Evolutionary conservation across 2,329 filamentous ascomycete species (phyloP).

Genomic region (Furcasterigmium sp.): DNA sequence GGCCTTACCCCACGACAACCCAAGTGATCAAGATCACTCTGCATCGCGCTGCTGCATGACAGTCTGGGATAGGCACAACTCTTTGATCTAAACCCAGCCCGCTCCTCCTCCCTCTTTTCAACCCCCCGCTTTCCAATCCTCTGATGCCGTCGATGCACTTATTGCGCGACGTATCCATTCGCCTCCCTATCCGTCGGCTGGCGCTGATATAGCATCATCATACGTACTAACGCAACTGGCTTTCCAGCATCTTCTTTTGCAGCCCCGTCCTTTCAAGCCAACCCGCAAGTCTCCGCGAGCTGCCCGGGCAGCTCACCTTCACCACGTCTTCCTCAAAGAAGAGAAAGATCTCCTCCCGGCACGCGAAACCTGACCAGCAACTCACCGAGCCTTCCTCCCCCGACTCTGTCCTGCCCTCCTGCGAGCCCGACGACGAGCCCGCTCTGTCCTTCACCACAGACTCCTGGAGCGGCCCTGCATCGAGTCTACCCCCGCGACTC

Average conservation of each 20-base stretch:
- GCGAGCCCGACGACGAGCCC: conserved; percentile 44
- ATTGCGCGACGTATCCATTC: too few species aligned
- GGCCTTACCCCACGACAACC: too few species aligned
- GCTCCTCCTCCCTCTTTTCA: neutral
- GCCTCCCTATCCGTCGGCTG: too few species aligned
- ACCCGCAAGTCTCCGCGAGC: conserved; percentile 34
- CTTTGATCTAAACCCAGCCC: neutral
- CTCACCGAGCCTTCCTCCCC: conserved; percentile 28
- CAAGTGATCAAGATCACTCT: too few species aligned
- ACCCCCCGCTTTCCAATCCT: neutral
- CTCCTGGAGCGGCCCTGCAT: conserved; percentile 28
- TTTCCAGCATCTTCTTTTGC: neutral
- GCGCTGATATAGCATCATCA: too few species aligned
- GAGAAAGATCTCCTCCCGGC: conserved; percentile 56
- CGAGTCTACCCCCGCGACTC: conserved; percentile 46
- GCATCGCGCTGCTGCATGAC: neutral
- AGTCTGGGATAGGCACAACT: neutral
- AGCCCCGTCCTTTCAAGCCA: neutral
- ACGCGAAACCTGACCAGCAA: conserved; percentile 36
- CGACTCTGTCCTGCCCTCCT: conserved; percentile 47
- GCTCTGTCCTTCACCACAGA: conserved; percentile 42
- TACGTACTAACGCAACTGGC: neutral
- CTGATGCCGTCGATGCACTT: too few species aligned
- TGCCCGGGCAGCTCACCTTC: conserved; percentile 62
- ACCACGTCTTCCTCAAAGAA: conserved; percentile 72